Evolutionary conservation across 257 asterid genomes (phyloP), one percentile per base, ranked within the genome.

Genomic region (Solanum pimpinellifolium): DNA sequence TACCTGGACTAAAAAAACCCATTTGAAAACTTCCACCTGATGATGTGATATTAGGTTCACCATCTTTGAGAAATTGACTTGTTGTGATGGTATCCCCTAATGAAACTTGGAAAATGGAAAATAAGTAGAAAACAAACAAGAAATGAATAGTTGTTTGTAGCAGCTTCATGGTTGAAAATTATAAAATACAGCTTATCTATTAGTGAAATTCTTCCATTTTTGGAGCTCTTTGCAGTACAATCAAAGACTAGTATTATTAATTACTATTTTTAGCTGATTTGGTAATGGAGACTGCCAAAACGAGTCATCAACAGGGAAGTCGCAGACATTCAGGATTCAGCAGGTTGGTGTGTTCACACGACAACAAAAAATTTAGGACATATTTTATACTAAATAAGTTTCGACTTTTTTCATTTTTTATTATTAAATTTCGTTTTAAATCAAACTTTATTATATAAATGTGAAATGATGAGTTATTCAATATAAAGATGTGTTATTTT

Each of bases 1-100:
- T 83, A 15, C 68, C 83, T 20, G 82, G 83, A 9, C 74, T n/a
- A 25, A 89, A 89, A 35, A 89, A 89, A 0, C 90, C 91, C 23
- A 89, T 78, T 33, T 56, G 87, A 37, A 87, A 89, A 15, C 46
- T 87, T 73, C 88, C 87, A 35, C 70, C 72, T 1, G 89, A 20
- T 16, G 88, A 87, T 46, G 25, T 78, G 0, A 78, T 78, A 5
- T 10, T 78, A 27, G 37, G 42, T 44, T 78, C 84, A 47, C 84
- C 66, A 46, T 78, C 84, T 46, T 78, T 46, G 27, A 46, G 84
- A 78, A 46, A 46, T 9, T 78, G 66, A 27, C 42, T 78, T 78
- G 84, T 46, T 78, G 84, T 46, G 46, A 78, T 78, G 3, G 42
- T 78, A 78, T 78, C 84, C 27, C 41, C 25, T 46, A 78, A 59